A percentile compares a stretch with the other conserved stretches of the same genome.
phyloP scores from a whole-genome alignment of 1,284 basidiomycete genomes.

The Ganoderma sinense region DNA sequence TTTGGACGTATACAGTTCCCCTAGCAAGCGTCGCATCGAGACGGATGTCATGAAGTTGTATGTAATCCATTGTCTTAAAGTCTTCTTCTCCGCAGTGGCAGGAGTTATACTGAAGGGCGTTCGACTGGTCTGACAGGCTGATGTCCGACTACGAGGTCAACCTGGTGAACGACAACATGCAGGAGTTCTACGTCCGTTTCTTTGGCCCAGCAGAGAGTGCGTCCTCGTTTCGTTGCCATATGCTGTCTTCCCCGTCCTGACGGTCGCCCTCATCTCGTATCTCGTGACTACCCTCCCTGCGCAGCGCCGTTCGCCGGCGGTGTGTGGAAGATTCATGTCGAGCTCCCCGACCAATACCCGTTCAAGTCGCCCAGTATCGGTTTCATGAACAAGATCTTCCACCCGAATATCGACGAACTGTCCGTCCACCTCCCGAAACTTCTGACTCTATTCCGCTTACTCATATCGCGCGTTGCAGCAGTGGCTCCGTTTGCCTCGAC shows the following conservation, averaged over 20 bases:
- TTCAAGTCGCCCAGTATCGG: constrained; percentile 99
- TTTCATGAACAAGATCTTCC: constrained; percentile 99
- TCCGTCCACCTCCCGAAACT: constrained; percentile 48
- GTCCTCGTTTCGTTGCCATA: constrained; percentile 45
- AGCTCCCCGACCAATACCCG: constrained; percentile 98
- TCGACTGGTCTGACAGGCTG: constrained; percentile 60
- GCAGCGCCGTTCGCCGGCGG: constrained; percentile 95
- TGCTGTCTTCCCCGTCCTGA: background rate
- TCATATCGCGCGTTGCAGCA: constrained; percentile 54
- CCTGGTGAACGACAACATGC: constrained; percentile 98
- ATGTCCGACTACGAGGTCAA: constrained; percentile 98
- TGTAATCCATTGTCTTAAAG: constrained; percentile 39
- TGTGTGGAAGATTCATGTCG: constrained; percentile 99
- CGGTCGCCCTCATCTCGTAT: constrained; percentile 5
- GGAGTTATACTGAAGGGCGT: background rate
- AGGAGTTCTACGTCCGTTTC: constrained; percentile 98
- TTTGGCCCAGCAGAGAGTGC: constrained; percentile 93
- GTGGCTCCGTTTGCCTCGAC: constrained; percentile 94
- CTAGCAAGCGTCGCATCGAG: constrained; percentile 91
- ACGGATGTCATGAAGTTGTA: constrained; percentile 99
- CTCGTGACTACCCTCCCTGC: constrained; percentile 9
- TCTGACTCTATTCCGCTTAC: constrained; percentile 5
- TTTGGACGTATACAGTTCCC: constrained; percentile 58
- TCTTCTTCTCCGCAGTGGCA: too few relatives aligned
- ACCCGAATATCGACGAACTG: constrained; percentile 98